These are phyloP conservation scores for Apiotrichum porosum DNA, from an alignment of 1,284 basidiomycete species.

Conservation along the genomic window DNA sequence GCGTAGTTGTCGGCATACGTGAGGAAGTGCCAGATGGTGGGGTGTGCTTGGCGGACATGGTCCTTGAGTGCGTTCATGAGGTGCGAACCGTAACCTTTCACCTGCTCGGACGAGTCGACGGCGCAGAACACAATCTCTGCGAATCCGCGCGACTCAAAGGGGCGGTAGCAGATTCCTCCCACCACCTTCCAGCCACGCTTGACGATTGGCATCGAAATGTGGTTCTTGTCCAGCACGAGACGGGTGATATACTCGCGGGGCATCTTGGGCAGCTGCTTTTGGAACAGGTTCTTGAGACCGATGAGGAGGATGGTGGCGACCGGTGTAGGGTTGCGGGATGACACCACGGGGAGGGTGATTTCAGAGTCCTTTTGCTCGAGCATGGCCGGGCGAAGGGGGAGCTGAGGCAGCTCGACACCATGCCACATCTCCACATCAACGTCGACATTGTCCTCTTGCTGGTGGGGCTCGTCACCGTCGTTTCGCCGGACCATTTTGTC, in stretches of 20 bases:
- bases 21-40: constrained; percentile 82
- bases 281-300: constrained; percentile 93
- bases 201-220: constrained; percentile 87
- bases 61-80: constrained; percentile 99
- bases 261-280: constrained; percentile 98
- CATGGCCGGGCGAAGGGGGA: constrained; percentile 61
- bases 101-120: constrained; percentile 92
- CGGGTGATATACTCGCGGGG: constrained; percentile 97
- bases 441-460: constrained; percentile 5
- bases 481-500: constrained; percentile 72
- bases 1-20: constrained; percentile 99
- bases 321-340: constrained; percentile 69
- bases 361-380: constrained; percentile 77
- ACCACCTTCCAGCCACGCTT: constrained; percentile 94
- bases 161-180: constrained; percentile 95
- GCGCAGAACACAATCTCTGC: constrained; percentile 99
- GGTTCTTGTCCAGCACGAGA: constrained; percentile 88
- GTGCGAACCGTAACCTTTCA: constrained; percentile 97
- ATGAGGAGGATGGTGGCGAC: constrained; percentile 80
- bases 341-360: constrained; percentile 80
- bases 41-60: constrained; percentile 76
- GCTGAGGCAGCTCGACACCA: constrained; percentile 41
- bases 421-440: constrained; percentile 43
- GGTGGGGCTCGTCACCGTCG: constrained; percentile 48
- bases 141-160: constrained; percentile 90